Base-by-base conservation (phyloP, 2,329 filamentous ascomycete genomes). In the Pseudogymnoascus sp. region DNA sequence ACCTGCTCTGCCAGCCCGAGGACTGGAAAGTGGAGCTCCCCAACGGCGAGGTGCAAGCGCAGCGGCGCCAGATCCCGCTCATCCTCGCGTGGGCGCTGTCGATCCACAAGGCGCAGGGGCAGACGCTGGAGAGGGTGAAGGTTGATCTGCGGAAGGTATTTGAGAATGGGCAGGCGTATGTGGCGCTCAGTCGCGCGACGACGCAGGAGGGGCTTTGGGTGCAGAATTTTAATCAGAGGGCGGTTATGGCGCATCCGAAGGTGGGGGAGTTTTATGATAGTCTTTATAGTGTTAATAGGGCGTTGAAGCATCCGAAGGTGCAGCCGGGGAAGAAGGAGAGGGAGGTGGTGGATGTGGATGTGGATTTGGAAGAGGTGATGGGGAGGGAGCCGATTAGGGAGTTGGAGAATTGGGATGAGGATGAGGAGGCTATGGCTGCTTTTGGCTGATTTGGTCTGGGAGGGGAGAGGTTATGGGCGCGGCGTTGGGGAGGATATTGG, bases 11-110 rank as follows among this genome's bases (percentile, higher is more conserved):
- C 74, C 85, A 90, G 66, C 89, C 88, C 10, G 95, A 97, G 73
- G 85, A 89, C 37, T 99, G 95, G 95, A 99, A 97, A 75, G 90
- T 96, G 26, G 96, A 99, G 73, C 82, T 96, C n/a, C 95, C 95
- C 1, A 96, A 90, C 63, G 95, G 95, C 56, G 93, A 97, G 73
- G 82, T 97, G 0, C 92, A 96, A 74, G 95, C 95, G 1, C 90
- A 91, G 65, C 89, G 95, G 40, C 83, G 83, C 53, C 90, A 93
- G 70, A 76, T 93, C 1, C 95, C 95, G 0, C 81, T 99, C 60
- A 97, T 99, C 66, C 81, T 99, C 31, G 95, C 95, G 0, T 99
- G 95, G 95, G 95, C 95, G 1, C 78, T 99, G 19, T 96, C 92
- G 0, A 99, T 99, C 65, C 95, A 99, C 79, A 99, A 99, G 77